Conservation (phyloP, 805 yeast species). For the Saccharomyces jurei region DNA sequence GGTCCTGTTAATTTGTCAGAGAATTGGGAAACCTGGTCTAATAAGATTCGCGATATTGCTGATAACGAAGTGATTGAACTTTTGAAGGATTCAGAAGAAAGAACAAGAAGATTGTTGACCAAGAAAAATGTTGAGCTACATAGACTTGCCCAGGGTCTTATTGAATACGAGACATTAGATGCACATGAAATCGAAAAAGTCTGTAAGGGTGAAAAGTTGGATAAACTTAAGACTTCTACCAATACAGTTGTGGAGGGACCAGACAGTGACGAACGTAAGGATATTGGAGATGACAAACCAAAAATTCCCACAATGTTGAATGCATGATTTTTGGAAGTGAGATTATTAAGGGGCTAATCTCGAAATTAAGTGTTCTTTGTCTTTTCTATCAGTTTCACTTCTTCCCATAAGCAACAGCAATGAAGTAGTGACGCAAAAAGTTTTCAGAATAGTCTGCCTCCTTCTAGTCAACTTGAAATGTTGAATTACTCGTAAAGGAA, state of each 20-base stretch:
- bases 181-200: slow-evolving; percentile 84
- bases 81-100: slow-evolving; percentile 64
- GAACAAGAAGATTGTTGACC: slow-evolving; percentile 63
- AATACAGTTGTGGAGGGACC: slow-evolving; percentile 66
- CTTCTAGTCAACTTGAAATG: neutral
- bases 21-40: slow-evolving; percentile 93
- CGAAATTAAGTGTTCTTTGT: neutral
- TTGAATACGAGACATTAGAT: slow-evolving; percentile 91
- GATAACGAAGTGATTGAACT: slow-evolving; percentile 83
- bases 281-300: slow-evolving; percentile 28
- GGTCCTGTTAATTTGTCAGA: slow-evolving; percentile 90
- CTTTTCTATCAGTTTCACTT: neutral
- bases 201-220: slow-evolving; percentile 69
- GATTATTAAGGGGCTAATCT: neutral
- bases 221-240: slow-evolving; percentile 58
- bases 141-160: slow-evolving; percentile 83
- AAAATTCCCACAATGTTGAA: slow-evolving; percentile 27
- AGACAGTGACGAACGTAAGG: slow-evolving; percentile 38
- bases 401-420: neutral
- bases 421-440: neutral
- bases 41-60: slow-evolving; percentile 77
- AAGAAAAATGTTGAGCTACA: slow-evolving; percentile 64
- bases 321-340: slow-evolving; percentile 11
- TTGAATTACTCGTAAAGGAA: neutral
- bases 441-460: neutral